Evolutionary conservation across 225 moss, liverwort and hornwort genomes (phyloP).

Genomic region (Pseudisothecium myosuroides): DNA sequence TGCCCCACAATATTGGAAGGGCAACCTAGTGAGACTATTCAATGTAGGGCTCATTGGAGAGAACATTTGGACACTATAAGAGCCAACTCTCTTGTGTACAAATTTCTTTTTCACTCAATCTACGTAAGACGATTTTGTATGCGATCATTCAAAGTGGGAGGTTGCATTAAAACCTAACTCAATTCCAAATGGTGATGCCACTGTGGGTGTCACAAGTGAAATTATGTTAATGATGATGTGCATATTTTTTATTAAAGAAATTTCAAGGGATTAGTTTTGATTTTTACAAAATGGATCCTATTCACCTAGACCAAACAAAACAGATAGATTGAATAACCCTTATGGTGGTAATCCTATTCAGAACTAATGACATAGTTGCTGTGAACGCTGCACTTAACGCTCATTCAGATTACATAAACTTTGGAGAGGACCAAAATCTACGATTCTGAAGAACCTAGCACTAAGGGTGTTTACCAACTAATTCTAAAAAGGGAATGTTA

Average conservation of each 20-base stretch:
- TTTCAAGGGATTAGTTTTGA: not conserved
- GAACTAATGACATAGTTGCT: not conserved
- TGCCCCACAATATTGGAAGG: not conserved
- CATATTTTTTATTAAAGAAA: not conserved
- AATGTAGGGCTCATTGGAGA: rapidly evolving
- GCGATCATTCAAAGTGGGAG: not conserved
- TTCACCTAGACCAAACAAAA: too few species aligned
- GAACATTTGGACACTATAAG: not conserved
- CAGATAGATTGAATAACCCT: not conserved
- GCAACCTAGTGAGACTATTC: not conserved
- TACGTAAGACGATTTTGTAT: not conserved
- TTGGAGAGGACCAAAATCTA: too few species aligned
- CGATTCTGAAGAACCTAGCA: too few species aligned
- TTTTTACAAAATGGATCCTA: not conserved
- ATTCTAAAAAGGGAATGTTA: too few species aligned
- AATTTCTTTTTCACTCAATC: not conserved
- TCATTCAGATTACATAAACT: not conserved
- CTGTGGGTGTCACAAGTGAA: not conserved
- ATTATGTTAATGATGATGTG: not conserved
- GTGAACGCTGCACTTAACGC: not conserved
- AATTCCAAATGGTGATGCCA: not conserved
- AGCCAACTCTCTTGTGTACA: not conserved
- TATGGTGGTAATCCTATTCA: not conserved
- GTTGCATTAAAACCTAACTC: not conserved
- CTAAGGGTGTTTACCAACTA: too few species aligned